Base-by-base conservation (phyloP, 768 basidiomycete species). In the Candolleomyces aberdarensis region DNA sequence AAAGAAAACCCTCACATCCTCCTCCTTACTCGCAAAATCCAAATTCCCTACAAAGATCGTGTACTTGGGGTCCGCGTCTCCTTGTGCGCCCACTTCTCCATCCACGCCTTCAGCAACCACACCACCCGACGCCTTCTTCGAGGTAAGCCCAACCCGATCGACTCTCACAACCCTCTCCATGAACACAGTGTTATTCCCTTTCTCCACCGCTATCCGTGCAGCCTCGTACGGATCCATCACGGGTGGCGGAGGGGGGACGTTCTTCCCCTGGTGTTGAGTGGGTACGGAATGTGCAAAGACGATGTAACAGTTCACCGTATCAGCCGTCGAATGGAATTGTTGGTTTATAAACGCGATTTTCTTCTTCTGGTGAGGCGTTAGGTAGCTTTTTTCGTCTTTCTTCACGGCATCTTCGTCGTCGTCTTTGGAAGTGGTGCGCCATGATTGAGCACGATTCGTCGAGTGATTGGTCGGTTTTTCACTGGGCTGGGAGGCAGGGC, bases 341-440 rank as follows among this genome's bases (percentile, higher is more conserved):
- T 88, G 87, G 69, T 94, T 92, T 71, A 98, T 97, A 72, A 95
- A 97, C 0, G 94, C 92, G 57, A 98, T 85, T 64, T 88, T 91
- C 76, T 96, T 92, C 79, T 96, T 98, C 74, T 97, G 91, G 55
- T 81, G 82, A 0, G 92, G 82, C 7, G 85, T 92, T 55, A 97
- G 82, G 71, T 84, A 92, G 41, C 78, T 78, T 71, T 93, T 89
- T 56, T 82, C 80, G 58, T 83, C 80, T 13, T 72, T 71, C 62
- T 80, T 65, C 63, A 72, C 72, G 31, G 75, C 70, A 15, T 79
- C 79, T 60, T 76, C 79, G 36, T 79, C 83, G 19, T 80, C 71
- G 17, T 77, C 70, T 41, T 84, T 84, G 64, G 76, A 76, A 64
- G 81, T 84, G 69, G 86, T 88, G 62, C 73, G 74, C 41, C 80